Base-by-base conservation (phyloP, 2,329 filamentous ascomycete genomes). In the Fusarium goolgardi region DNA sequence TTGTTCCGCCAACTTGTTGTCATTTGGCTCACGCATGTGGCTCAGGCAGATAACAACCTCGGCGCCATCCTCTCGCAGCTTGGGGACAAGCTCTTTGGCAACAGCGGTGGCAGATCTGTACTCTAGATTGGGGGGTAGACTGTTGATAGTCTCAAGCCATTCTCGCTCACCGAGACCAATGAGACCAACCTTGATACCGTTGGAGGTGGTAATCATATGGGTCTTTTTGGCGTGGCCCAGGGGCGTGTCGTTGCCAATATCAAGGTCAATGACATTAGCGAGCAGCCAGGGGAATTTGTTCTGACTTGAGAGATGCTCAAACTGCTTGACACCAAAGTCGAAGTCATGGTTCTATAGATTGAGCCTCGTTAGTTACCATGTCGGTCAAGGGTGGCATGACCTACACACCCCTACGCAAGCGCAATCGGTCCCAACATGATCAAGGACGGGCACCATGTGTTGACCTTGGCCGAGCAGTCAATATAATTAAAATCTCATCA, bases 241-340 rank as follows among this genome's bases (percentile, higher is more conserved):
- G 5, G 93, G 88, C 0, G 92, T 87, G 51, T 87, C 82, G 2
- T 92, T 86, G 37, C 94, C 94, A 13, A 97, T 83, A 0, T 90
- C 92, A 2, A 92, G 92, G 78, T 97, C 94, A 27, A 96, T 83
- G 11, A 97, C 90, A 77, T 97, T 97, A 69, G 93, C 93, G 18
- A 96, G 85, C 2, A 97, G 86, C 94, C 94, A 97, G 5, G 94
- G 94, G 71, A 97, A 97, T 23, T 85, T 86, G 80, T 93, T 96
- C 75, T 93, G 89, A 34, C 83, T 82, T 6, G 90, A 84, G 49
- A 97, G 82, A 73, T 93, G 84, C 57, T 88, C 84, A 76, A 94
- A 94, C 76, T 97, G 93, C 56, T 86, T 84, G 40, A 96, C 91
- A 15, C 94, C 94, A 78, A 97, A 97, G 80, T 97, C 94, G 55